Base-by-base conservation (phyloP, 2,329 filamentous ascomycete genomes). In the Colletotrichum sp. region DNA sequence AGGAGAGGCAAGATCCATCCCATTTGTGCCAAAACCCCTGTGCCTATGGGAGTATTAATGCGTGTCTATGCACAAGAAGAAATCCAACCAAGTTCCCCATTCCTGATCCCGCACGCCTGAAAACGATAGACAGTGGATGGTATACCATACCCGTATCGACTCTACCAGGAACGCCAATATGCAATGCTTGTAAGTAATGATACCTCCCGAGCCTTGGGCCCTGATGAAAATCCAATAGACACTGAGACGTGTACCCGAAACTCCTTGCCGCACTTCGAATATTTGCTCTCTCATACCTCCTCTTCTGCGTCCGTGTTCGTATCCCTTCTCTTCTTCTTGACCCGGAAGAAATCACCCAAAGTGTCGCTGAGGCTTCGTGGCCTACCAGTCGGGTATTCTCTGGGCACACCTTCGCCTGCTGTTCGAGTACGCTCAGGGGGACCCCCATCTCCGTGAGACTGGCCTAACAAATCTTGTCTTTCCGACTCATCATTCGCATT, bases 331-430 rank as follows among this genome's bases (percentile, higher is more conserved):
- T 85, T 84, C 71, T 80, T 81, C 68, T 79, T 82, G 6, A 84
- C 79, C 43, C 83, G 80, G 78, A 87, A 87, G 57, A 87, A 83
- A 32, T 83, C 83, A 9, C 84, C 84, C 14, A 88, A 78, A 4
- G 85, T 84, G 60, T 87, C 86, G 78, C 86, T 87, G 39, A 87
- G 79, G 75, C 86, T 87, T 43, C 85, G 82, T 9, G 85, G 82
- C 34, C 84, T 81, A 52, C 80, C 80, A 18, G 81, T 81, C n/a
- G 77, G 73, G 24, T 32, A 55, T n/a, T 55, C 67, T 16, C 71
- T 60, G 10, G 74, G 48, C 14, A 66, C 71, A 12, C 61, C 71
- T 32, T 76, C 74, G 48, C 70, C 74, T 26, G 74, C 74, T 9
- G 70, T 76, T 28, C 70, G 70, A 39, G 69, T 76, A 14, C 74